Base-by-base conservation (phyloP, 192 early-diverging fungal genomes). In the Funneliformis mosseae region DNA sequence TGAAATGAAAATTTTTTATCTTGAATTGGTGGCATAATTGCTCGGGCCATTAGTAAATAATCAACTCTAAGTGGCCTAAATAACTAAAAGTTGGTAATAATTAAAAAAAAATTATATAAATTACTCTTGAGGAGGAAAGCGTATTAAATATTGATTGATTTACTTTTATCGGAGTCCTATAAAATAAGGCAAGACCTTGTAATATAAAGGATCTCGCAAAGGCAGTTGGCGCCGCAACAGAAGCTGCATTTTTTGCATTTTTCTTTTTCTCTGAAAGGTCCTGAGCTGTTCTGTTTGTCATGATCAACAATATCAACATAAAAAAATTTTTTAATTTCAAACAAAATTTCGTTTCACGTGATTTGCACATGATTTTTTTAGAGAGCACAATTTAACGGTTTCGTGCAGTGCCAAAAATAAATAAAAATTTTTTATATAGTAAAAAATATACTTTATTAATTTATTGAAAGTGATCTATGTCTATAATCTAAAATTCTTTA, bases 11-110 rank as follows among this genome's bases (percentile, higher is more conserved):
- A 86, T 74, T 79, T 79, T 33, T 78, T 79, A 25, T 27, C 60
- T 10, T 77, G 69, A 42, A 89, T 85, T 3, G 88, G 83, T 21
- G 92, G 93, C 80, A 93, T 90, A 46, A 92, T 76, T 11, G 92
- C 92, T 28, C 94, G 88, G 3, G 92, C 94, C 78, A 93, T 92
- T n/a, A 92, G 88, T 66, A 93, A 76, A 76, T 95, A 95, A 80
- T 95, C 94, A 7, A 95, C 92, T 10, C 94, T 86, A 81, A 95
- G 84, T 8, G 94, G 94, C 8, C 94, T 85, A 59, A 95, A 95
- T 14, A 95, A 86, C 87, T 93, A 68, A 18, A 43, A 45, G 63
- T 48, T 45, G 11, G 67, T n/a, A 71, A 28, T 72, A 43, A 38
- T 62, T 3, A n/a, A 59, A 60, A 18, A 7, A 63, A 61, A 62